Conservation (phyloP, 306 rosid genomes). For the Hippophae tibetana region DNA sequence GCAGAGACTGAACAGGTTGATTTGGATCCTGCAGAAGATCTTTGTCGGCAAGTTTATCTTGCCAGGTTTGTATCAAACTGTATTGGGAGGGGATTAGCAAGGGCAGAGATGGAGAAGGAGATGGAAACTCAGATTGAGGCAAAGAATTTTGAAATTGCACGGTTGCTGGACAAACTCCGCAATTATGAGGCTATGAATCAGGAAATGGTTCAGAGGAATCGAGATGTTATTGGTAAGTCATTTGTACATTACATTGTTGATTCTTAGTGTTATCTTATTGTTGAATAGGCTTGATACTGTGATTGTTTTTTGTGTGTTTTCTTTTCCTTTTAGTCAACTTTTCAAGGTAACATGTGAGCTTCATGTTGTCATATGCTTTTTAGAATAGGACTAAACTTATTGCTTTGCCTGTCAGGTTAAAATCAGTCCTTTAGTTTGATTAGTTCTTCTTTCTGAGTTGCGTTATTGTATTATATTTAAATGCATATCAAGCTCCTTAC, state of each 20-base stretch:
- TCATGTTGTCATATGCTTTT: no score
- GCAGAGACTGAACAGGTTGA: constrained; percentile 34
- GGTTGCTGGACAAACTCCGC: constrained; percentile 70
- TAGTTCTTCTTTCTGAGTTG: no score
- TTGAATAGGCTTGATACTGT: neutral
- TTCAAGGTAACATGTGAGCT: no score
- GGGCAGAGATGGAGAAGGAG: constrained; percentile 81
- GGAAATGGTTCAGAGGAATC: constrained; percentile 99
- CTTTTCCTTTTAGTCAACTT: no score
- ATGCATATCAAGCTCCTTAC: no score
- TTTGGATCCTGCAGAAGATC: constrained; percentile 52
- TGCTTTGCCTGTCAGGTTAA: no score
- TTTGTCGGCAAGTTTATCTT: constrained; percentile 67
- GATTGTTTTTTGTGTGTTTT: neutral
- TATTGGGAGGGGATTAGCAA: constrained; percentile 69
- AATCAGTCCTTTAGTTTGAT: no score
- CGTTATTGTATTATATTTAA: no score
- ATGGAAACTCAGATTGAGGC: constrained; percentile 64
- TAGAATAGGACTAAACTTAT: no score
- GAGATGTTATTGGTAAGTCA: constrained; percentile 80
- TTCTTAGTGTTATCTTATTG: neutral
- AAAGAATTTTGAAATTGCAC: constrained; percentile 88
- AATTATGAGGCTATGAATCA: constrained; percentile 88
- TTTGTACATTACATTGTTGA: neutral
- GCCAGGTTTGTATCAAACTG: constrained; percentile 69